Percentiles rank a stretch among this genome's conserved stretches.
phyloP scores from a whole-genome alignment of 2,329 filamentous ascomycete species.

The Neofusicoccum laricinum region DNA sequence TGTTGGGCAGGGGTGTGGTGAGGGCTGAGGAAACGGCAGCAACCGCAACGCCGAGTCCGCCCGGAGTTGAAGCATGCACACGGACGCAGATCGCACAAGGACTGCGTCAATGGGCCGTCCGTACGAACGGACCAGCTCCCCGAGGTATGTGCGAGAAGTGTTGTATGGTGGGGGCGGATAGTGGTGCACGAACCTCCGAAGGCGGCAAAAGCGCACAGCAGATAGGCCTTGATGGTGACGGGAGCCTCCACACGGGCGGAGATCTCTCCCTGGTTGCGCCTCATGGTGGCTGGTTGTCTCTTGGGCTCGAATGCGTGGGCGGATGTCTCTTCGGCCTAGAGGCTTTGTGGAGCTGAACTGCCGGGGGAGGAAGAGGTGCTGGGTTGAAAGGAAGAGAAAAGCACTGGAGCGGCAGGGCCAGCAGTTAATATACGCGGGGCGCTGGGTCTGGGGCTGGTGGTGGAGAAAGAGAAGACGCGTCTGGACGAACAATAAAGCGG shows the following conservation, averaged over 20 bases:
- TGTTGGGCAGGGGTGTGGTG: too few relatives aligned
- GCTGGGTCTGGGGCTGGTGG: too few relatives aligned
- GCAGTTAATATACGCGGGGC: slow-evolving; percentile 1
- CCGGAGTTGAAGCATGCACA: too few relatives aligned
- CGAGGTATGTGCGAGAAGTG: too few relatives aligned
- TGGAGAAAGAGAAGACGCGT: neutral
- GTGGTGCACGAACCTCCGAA: slow-evolving; percentile 35
- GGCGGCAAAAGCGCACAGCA: slow-evolving; percentile 48
- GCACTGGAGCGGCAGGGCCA: too few relatives aligned
- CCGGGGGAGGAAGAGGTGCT: neutral
- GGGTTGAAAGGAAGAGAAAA: neutral
- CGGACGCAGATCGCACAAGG: too few relatives aligned
- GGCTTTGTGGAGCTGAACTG: neutral
- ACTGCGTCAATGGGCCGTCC: too few relatives aligned
- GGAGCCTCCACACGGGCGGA: slow-evolving; percentile 51
- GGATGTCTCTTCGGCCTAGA: neutral
- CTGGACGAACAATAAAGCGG: neutral
- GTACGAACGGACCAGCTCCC: too few relatives aligned
- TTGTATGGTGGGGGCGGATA: too few relatives aligned
- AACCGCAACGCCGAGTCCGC: too few relatives aligned
- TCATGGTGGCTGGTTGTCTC: neutral
- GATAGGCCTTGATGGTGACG: slow-evolving; percentile 45
- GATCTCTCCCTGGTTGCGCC: slow-evolving; percentile 24
- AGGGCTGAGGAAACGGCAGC: too few relatives aligned
- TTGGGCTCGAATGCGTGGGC: neutral